A percentile compares a stretch with the other conserved stretches of the same genome.
These are phyloP conservation scores for Saccharomycopsis guyanensis DNA, from an alignment of 805 yeast genomes.

Conservation along the genomic window DNA sequence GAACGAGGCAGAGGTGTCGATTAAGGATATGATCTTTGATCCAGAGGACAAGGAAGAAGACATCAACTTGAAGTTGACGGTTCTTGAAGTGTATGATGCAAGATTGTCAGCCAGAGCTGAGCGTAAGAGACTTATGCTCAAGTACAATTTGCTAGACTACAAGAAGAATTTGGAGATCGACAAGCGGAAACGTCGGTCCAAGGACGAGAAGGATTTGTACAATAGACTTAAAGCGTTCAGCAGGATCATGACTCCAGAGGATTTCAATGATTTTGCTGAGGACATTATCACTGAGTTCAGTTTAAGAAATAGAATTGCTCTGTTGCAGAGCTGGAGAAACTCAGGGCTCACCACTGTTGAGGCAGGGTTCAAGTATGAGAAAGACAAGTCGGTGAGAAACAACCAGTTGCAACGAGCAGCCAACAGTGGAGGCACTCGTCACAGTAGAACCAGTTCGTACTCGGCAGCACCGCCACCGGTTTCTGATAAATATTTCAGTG, in stretches of 20 bases:
- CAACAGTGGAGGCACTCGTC: constrained; percentile 27
- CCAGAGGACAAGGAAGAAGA: constrained; percentile 86
- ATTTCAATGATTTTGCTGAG: constrained; percentile 65
- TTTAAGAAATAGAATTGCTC: constrained; percentile 74
- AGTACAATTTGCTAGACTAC: constrained; percentile 76
- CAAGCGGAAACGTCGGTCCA: constrained; percentile 57
- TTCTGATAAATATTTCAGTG: constrained; percentile 14
- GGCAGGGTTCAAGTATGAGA: constrained; percentile 77
- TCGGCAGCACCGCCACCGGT: constrained; percentile 1
- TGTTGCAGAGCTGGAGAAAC: constrained; percentile 87
- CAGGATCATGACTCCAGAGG: constrained; percentile 69
- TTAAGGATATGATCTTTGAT: constrained; percentile 93
- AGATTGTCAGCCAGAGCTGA: constrained; percentile 89
- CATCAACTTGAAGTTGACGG: constrained; percentile 80
- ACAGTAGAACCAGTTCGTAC: constrained; percentile 27
- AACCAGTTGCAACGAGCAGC: constrained; percentile 52
- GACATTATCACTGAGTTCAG: constrained; percentile 73
- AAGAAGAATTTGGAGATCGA: constrained; percentile 74
- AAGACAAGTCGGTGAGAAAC: constrained; percentile 68
- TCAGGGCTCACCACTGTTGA: constrained; percentile 83
- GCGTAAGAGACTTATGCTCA: constrained; percentile 72
- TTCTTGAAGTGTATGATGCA: constrained; percentile 83
- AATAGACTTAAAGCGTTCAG: constrained; percentile 76
- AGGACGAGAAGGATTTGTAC: constrained; percentile 81
- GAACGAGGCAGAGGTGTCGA: constrained; percentile 90